phyloP scores from a whole-genome alignment of 352 stramenopile species.

The Globisporangium yorkense region DNA sequence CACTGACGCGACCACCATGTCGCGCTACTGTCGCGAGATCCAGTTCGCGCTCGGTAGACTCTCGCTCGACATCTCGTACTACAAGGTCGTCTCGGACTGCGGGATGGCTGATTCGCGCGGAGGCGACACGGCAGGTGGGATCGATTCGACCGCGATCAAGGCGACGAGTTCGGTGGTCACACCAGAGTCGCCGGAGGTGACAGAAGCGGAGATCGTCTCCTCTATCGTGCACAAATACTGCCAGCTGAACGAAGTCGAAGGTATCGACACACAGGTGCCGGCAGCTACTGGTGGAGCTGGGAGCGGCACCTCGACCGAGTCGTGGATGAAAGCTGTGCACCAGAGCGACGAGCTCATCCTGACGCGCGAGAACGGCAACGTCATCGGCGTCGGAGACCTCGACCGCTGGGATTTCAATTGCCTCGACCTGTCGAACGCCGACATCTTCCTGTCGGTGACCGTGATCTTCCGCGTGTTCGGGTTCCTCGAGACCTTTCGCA shows the following conservation, averaged over 20 bases:
- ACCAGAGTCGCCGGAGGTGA: constrained; percentile 27
- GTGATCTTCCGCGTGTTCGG: constrained; percentile 45
- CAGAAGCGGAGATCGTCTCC: constrained; percentile 50
- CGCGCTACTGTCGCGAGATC: constrained; percentile 53
- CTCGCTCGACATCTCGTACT: constrained; percentile 75
- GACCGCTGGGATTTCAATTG: constrained; percentile 13
- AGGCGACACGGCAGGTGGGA: no score
- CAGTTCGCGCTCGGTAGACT: constrained; percentile 60
- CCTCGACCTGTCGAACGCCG: constrained; percentile 44
- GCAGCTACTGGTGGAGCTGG: neutral
- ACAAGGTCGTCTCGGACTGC: constrained; percentile 58
- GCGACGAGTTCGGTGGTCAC: constrained; percentile 5
- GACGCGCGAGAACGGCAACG: constrained; percentile 31
- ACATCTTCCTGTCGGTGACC: constrained; percentile 44
- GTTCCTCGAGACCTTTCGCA: constrained; percentile 48
- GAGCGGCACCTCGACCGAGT: neutral
- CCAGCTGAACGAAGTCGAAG: constrained; percentile 16
- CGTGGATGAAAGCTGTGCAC: constrained; percentile 8
- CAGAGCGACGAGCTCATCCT: constrained; percentile 12
- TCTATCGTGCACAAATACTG: constrained; percentile 58
- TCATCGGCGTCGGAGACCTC: constrained; percentile 40
- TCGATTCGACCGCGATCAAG: constrained; percentile 9
- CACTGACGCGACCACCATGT: constrained; percentile 17
- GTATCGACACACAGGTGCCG: constrained; percentile 16
- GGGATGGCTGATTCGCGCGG: neutral